A percentile compares a stretch with the other conserved stretches of the same genome.
Conservation (phyloP, 441 rosid species). For the Gossypium gossypioides region DNA sequence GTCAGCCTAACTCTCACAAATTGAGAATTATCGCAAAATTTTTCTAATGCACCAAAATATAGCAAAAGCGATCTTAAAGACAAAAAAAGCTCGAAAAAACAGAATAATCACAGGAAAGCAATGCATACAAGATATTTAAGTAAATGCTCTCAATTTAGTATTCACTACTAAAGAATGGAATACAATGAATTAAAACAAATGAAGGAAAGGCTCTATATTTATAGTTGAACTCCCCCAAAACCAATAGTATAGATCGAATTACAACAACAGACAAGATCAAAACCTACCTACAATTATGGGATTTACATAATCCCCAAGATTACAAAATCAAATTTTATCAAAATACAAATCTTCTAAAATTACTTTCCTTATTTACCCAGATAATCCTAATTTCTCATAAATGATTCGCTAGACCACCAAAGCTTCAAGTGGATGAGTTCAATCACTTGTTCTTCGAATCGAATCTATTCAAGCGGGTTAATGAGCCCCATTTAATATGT, state of each 20-base stretch:
- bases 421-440: neutral
- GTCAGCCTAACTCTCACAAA: neutral
- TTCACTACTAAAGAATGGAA: neutral
- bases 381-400: no score
- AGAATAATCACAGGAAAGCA: neutral
- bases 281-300: neutral
- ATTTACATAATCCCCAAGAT: neutral
- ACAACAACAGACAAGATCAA: neutral
- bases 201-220: neutral
- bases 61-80: no score
- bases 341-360: no score
- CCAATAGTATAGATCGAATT: neutral
- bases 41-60: neutral
- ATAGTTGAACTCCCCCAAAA: neutral
- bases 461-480: neutral
- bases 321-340: neutral
- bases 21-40: neutral
- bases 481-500: neutral
- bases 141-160: neutral
- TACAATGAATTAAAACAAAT: no score
- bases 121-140: neutral
- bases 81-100: neutral
- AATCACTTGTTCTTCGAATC: neutral
- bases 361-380: neutral
- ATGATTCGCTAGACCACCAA: neutral